Base-by-base conservation (phyloP, 1,139 yeast species). In the Kodamaea sp. region DNA sequence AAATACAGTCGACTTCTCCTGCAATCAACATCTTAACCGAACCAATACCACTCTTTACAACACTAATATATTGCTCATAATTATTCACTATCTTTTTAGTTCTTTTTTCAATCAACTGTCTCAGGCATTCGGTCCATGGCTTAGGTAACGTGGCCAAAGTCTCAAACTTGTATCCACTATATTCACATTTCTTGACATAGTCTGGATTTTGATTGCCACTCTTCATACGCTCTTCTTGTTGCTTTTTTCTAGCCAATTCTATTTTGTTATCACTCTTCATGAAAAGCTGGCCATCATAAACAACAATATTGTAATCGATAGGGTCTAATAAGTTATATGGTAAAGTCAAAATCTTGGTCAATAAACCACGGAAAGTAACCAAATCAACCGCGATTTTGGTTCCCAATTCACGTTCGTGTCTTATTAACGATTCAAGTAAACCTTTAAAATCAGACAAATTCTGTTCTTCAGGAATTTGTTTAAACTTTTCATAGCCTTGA, bases 1-100 rank as follows among this genome's bases (percentile, higher is more conserved):
- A 83, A 8, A 84, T 81, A 57, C 96, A 84, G 60, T 90, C 97
- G 11, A 90, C 86, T 60, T 92, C 97, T 2, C 96, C 97, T 1
- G 92, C 96, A 34, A 90, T 63, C 2, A 86, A 58, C 33, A 89
- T 63, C 50, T 76, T 78, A 24, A 79, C 74, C 38, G 74, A 73
- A 4, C 96, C 97, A 8, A 89, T 79, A 2, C 96, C 95, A 0
- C 97, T 84, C 46, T 78, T 74, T 6, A 89, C 92, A 23, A 89
- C 84, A 1, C 87, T 75, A 31, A 85, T 72, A 54, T 79, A 89
- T 60, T 86, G 95, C 51, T 82, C 90, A 48, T 79, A 79, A 55
- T 81, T 85, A 52, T 73, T 81, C 9, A 83, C 94, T 2, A 63
- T 62, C 45, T 67, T 67, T 50, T 75, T 78, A 38, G 66, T 60